phyloP scores from a whole-genome alignment of 2,329 filamentous ascomycete genomes.

The Diaporthe citriasiana region DNA sequence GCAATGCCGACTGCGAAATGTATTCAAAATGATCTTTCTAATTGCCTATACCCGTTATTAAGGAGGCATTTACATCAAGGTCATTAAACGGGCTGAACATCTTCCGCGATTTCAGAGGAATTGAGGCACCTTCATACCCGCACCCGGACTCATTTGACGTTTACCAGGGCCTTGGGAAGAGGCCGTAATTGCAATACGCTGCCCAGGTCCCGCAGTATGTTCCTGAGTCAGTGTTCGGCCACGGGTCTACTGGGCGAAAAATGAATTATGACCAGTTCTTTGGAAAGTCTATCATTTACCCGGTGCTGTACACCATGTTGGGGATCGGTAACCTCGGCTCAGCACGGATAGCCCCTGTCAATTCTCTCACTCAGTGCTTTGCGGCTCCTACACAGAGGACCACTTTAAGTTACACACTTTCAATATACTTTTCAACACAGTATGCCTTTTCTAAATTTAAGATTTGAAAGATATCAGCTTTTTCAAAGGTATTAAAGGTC shows the following conservation, averaged over 20 bases:
- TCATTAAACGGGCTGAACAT: not conserved
- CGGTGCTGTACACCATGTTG: constrained; percentile 20
- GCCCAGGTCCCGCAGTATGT: not conserved
- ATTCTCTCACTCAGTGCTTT: constrained; percentile 4
- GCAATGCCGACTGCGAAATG: not conserved
- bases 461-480: not conserved
- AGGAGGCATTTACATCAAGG: not conserved
- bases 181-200: not conserved
- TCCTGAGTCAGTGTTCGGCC: constrained; percentile 5
- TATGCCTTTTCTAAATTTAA: not conserved
- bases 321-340: not conserved
- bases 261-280: not conserved
- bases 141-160: not conserved
- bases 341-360: not conserved
- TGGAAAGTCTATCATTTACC: constrained; percentile 13
- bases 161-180: not conserved
- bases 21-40: not conserved
- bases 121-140: not conserved
- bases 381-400: not conserved
- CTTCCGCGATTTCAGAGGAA: not conserved
- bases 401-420: not conserved
- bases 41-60: not conserved
- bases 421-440: not conserved
- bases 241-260: not conserved
- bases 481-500: not conserved